Evolutionary conservation across 225 moss, liverwort and hornwort species (phyloP).

Genomic region (Climacium dendroides): DNA sequence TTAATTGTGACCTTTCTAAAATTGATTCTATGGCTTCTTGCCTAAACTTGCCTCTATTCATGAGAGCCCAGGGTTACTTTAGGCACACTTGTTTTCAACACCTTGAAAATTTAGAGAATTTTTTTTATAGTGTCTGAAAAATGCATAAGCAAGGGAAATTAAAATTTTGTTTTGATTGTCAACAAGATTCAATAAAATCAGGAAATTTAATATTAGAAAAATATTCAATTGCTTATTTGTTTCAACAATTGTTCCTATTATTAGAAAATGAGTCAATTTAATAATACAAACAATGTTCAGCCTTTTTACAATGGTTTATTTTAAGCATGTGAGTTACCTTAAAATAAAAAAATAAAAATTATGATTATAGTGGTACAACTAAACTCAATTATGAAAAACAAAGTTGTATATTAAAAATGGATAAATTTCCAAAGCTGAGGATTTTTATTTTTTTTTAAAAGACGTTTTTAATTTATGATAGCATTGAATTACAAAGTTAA

Average conservation of each 20-base stretch:
- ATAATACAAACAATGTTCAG: neutral
- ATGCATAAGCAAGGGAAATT: neutral
- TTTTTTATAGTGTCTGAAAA: neutral
- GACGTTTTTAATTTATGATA: accelerated
- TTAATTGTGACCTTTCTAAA: too few species aligned
- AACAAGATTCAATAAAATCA: neutral
- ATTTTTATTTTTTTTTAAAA: neutral
- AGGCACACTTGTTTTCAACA: neutral
- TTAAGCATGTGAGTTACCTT: neutral
- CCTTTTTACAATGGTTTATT: neutral
- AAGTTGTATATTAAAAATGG: neutral
- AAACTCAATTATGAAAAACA: neutral
- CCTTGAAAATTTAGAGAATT: neutral
- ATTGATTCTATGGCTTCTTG: neutral
- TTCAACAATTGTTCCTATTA: neutral
- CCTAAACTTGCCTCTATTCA: too few species aligned
- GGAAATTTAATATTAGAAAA: neutral
- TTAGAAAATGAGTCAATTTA: neutral
- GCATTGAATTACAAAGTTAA: neutral
- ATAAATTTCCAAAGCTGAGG: too few species aligned
- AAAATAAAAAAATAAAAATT: neutral
- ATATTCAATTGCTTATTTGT: neutral
- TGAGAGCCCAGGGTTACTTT: neutral
- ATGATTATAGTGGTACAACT: neutral
- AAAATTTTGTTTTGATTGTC: neutral